Base-by-base conservation (phyloP, 179 eudicot genomes). In the Spinacia oleracea region DNA sequence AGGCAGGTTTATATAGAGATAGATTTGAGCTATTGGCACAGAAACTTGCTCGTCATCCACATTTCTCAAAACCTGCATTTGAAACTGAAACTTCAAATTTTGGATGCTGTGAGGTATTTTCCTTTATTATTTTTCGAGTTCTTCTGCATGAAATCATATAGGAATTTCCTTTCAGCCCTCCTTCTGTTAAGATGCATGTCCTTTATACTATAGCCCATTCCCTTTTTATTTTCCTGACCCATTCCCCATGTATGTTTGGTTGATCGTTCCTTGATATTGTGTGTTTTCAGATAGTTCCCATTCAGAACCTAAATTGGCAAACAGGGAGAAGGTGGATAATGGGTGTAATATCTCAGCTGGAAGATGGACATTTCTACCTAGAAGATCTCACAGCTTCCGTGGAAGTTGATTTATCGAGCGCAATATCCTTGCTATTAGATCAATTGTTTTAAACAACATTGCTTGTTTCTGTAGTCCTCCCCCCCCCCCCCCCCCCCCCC, bases 301-400 rank as follows among this genome's bases (percentile, higher is more conserved):
- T 96, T 82, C 98, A 93, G 84, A 90, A 92, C 86, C 80, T 96
- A 70, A 89, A 87, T 67, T 97, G 98, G 82, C 88, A 85, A 81
- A 89, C 90, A 5, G 97, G 99, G 58, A 87, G 81, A 77, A 89
- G 92, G 84, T 96, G 99, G 98, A 89, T 96, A 69, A 93, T 96
- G 98, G 98, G 99, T 23, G 86, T 93, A 18, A 96, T 93, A 79
- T 93, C 98, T 75, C 99, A 93, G 87, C 82, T 96, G 74, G 98
- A 96, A 85, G 99, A 96, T 87, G 99, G 93, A 4, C 99, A 96
- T 85, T 96, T 93, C 83, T 96, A 88, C 84, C 88, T 96, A 77
- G 98, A 96, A 90, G 99, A 93, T 82, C 94, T 93, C 40, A 86
- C 96, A 0, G 97, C 98, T 21, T 91, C 97, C 21, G 99, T 96